Base-by-base conservation (phyloP, 371 early-diverging fungal species). In the Phascolomyces articulosus region DNA sequence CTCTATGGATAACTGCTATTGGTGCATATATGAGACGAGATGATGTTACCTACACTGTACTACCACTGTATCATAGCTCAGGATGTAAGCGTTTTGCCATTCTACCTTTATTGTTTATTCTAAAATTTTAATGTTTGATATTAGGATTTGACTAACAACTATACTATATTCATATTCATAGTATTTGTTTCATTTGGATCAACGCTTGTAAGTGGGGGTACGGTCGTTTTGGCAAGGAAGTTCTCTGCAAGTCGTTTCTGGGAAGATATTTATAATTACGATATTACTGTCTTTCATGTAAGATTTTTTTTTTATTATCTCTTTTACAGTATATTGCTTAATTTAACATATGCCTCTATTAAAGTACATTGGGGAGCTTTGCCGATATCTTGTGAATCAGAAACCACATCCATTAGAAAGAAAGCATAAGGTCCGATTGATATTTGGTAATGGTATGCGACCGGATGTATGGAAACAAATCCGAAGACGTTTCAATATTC, bases 341-440 rank as follows among this genome's bases (percentile, higher is more conserved):
- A 18, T 3, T 24, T 10, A 51, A 20, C 4, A 51, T 24, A 0
- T 23, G 24, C 23, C 24, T 11, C 20, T 26, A n/a, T 44, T 44
- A 34, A 57, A 81, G 68, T 88, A 90, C 51, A 85, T 90, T 67
- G 91, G 91, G 9, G 91, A 91, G 62, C 78, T 91, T n/a, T 87
- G 87, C 60, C 74, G 91, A 58, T 91, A 90, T 64, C 74, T 91
- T 21, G 64, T 85, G 20, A 72, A 74, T 48, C 72, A 71, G 3
- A 84, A 87, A 1, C 68, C 75, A 6, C 69, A 73, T 4, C 79
- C 85, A 6, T 54, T 65, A 21, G 91, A 90, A 41, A 72, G 69
- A 27, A 62, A 72, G 16, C 79, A 85, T 58, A 54, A 63, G 4
- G 64, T 87, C n/a, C 77, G 87, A 1, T 59, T 87, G 44, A 80